Evolutionary conservation across 352 stramenopile genomes (phyloP).

Genomic region (Pythium aristosporum): DNA sequence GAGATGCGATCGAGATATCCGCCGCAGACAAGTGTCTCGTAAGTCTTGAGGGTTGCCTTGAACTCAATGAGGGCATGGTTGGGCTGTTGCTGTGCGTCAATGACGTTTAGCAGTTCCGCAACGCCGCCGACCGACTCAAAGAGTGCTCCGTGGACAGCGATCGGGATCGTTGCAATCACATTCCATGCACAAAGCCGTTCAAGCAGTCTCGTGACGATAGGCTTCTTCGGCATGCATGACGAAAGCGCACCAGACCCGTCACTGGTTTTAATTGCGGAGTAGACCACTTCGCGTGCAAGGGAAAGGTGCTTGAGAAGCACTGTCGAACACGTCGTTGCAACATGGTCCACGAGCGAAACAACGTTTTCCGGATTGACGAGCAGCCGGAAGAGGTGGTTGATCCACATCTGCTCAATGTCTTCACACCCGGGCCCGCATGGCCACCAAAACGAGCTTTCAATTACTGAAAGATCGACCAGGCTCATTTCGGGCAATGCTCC

Average conservation of each 20-base stretch:
- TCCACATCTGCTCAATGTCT: slow-evolving; percentile 58
- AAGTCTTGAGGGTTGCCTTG: slow-evolving; percentile 40
- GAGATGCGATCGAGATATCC: slow-evolving; percentile 65
- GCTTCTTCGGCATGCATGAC: slow-evolving; percentile 25
- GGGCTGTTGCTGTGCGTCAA: slow-evolving; percentile 32
- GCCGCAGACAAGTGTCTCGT: slow-evolving; percentile 39
- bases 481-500: slow-evolving; percentile 69
- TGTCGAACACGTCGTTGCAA: slow-evolving; percentile 65
- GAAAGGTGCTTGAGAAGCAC: slow-evolving; percentile 82
- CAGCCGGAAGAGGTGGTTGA: slow-evolving; percentile 64
- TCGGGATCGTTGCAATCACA: slow-evolving; percentile 65
- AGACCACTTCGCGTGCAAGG: slow-evolving; percentile 66
- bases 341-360: slow-evolving; percentile 67
- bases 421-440: slow-evolving; percentile 41
- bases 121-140: slow-evolving; percentile 81
- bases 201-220: slow-evolving; percentile 64
- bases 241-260: slow-evolving; percentile 3
- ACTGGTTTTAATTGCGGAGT: slow-evolving; percentile 32
- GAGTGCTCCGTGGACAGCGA: slow-evolving; percentile 74
- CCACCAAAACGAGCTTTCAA: slow-evolving; percentile 82
- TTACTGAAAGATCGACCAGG: slow-evolving; percentile 71
- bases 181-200: slow-evolving; percentile 60
- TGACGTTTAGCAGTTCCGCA: slow-evolving; percentile 62
- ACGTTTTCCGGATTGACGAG: slow-evolving; percentile 67
- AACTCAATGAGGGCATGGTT: slow-evolving; percentile 30